Evolutionary conservation across 176 grass and related monocot species (phyloP), one percentile per base, ranked within the genome.

Genomic region (Chloris gayana): DNA sequence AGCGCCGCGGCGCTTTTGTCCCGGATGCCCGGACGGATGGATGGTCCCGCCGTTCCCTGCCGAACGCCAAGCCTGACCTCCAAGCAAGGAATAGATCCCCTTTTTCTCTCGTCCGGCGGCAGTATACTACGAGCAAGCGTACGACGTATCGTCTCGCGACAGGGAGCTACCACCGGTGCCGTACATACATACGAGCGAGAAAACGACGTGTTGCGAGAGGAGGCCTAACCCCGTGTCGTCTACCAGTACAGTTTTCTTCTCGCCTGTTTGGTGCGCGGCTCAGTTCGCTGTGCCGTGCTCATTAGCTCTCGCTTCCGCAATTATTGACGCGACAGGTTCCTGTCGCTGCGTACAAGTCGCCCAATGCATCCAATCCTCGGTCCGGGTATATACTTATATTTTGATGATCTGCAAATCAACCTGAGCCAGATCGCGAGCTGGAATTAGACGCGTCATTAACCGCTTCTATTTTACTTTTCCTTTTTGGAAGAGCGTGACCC

Each of bases 81-180:
- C 77, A 39, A 67, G 72, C 8, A 74, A 14, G 81, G 47, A 17
- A 66, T 45, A 17, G 53, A n/a, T 42, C 47, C 14, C n/a, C n/a
- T n/a, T n/a, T n/a, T n/a, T n/a, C n/a, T n/a, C n/a, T n/a, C n/a
- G n/a, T n/a, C n/a, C n/a, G n/a, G n/a, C n/a, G n/a, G n/a, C n/a
- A n/a, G n/a, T n/a, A n/a, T n/a, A n/a, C n/a, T n/a, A n/a, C 11
- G 9, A 24, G 54, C n/a, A 12, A 25, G 8, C 8, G 6, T 25
- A 24, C 8, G 8, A 25, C 22, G 54, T 58, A 58, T 25, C 2
- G 54, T 58, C 54, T 58, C 54, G 22, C 25, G 8, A 58, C n/a
- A 58, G 22, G 54, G 54, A 58, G 54, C 54, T 25, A 25, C 22
- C 7, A n/a, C 7, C 2, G 25, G 22, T n/a, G n/a, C n/a, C n/a